phyloP scores from a whole-genome alignment of 371 early-diverging fungal genomes.

The Rhizopus delemar region DNA sequence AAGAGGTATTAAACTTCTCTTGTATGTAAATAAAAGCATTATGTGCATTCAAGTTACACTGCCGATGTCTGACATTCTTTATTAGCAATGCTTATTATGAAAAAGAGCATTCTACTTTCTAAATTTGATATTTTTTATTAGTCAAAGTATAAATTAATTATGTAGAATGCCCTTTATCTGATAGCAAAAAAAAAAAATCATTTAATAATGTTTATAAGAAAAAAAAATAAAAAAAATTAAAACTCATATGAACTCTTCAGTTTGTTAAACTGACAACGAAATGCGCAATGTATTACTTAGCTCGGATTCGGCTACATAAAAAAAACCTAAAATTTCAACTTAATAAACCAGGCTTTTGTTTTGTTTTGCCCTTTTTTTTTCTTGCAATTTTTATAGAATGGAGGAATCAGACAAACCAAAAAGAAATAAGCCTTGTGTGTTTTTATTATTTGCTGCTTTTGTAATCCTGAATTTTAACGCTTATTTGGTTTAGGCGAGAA shows the following conservation, averaged over 20 bases:
- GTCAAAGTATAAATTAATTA: no score
- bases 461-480: background rate
- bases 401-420: conserved; percentile 2
- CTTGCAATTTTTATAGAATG: background rate
- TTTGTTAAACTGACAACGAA: background rate
- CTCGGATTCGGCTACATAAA: no score
- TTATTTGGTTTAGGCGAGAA: conserved; percentile 15
- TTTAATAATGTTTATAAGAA: background rate
- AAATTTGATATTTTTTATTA: no score
- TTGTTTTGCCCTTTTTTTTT: background rate
- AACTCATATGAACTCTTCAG: background rate
- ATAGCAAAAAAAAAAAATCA: background rate
- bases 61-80: no score
- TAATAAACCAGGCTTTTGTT: no score
- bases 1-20: no score
- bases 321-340: no score
- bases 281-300: no score
- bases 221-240: background rate
- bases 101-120: no score
- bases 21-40: no score
- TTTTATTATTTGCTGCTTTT: background rate
- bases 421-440: conserved; percentile 23
- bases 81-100: no score
- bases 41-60: no score
- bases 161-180: background rate